Conservation (phyloP, 140 eudicot species). For the Oenanthe javanica region DNA sequence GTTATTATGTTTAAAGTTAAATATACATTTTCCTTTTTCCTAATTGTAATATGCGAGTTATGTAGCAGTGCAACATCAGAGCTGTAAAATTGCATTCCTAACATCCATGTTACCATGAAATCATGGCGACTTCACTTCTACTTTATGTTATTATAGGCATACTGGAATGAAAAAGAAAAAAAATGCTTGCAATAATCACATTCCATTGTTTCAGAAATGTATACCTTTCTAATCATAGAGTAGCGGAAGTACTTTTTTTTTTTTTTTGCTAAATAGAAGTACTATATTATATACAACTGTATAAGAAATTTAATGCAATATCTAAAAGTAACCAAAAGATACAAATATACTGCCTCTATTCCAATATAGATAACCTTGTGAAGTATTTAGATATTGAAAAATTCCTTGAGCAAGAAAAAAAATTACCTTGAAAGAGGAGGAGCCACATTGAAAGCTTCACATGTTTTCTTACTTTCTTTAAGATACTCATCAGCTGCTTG, state of each 20-base stretch:
- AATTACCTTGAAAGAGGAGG: constrained; percentile 76
- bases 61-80: background rate
- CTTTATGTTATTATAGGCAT: too few relatives aligned
- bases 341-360: background rate
- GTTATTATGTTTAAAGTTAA: too few relatives aligned
- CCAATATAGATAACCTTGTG: background rate
- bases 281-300: too few relatives aligned
- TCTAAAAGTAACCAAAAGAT: background rate
- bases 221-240: background rate
- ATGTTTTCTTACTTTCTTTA: constrained; percentile 78
- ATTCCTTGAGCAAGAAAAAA: background rate
- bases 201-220: background rate
- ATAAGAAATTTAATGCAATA: background rate
- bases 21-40: background rate
- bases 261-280: too few relatives aligned
- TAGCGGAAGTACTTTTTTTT: background rate
- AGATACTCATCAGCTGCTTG: constrained; percentile 98
- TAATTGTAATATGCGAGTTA: background rate
- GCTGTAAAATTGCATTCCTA: background rate
- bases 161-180: background rate
- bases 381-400: background rate
- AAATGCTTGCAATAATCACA: background rate
- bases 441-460: constrained; percentile 77
- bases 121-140: background rate
- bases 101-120: background rate